Evolutionary conservation across 306 rosid species (phyloP), one percentile per base, ranked within the genome.

Genomic region (Acacia acuminata): DNA sequence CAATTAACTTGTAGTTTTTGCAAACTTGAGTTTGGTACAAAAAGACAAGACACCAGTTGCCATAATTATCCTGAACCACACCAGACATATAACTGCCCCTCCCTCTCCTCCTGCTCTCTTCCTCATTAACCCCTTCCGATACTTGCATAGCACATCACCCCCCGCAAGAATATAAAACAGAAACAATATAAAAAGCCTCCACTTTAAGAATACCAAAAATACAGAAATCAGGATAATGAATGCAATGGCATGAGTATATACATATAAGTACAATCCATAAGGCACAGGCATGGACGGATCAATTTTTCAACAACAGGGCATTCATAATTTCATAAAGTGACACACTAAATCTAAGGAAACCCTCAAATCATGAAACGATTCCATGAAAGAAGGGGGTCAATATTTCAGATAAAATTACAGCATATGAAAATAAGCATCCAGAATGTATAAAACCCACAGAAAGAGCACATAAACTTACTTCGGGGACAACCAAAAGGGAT

Each of bases 401-500:
- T 74, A 55, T 12, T 66, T n/a, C 58, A 11, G 44, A 65, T 72
- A 40, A 71, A 81, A 76, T 20, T 60, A 27, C 10, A 36, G 38
- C 71, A 58, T 47, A 53, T 17, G 11, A 75, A 66, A 78, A 48
- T 11, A 25, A 40, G 74, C 51, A 38, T 32, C 68, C 72, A 19
- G 30, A 86, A 76, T 27, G 74, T 42, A 48, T n/a, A 66, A 86
- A 82, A n/a, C 82, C 51, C 71, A 60, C 66, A 78, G n/a, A 75
- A 34, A 80, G 64, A 30, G 81, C 75, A 81, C 67, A 32, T 34
- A 32, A 76, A 88, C 98, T 90, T 87, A 96, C 99, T 81, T 91
- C 91, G 34, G 99, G 98, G 84, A 96, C 94, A 80, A 96, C 96
- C 91, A 92, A 91, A 83, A 72, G 86, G 16, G 99, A 94, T 81